Evolutionary conservation across 108 stramenopile genomes (phyloP).

Genomic region (Nannochloropsis salina): DNA sequence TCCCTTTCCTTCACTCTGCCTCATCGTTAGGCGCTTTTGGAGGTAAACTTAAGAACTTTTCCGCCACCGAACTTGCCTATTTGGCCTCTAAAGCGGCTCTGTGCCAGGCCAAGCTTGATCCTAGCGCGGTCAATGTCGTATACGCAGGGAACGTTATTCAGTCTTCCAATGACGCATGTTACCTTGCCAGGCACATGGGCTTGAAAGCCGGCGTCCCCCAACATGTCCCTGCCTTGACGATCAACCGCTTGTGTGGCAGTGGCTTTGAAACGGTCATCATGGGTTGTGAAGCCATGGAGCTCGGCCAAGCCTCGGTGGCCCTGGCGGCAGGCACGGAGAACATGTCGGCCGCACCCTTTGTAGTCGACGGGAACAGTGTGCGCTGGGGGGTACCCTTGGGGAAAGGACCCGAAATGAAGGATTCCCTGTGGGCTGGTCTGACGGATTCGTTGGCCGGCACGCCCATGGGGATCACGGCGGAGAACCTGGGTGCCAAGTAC

Average conservation of each 20-base stretch:
- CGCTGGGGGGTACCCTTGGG: conserved; percentile 76
- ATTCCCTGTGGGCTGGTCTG: conserved; percentile 60
- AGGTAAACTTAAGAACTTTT: background rate
- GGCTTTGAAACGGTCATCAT: conserved; percentile 93
- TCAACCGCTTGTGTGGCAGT: conserved; percentile 93
- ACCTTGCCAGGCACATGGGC: conserved; percentile 85
- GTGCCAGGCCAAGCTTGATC: conserved; percentile 58
- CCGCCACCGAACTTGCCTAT: conserved; percentile 51
- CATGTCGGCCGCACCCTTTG: conserved; percentile 87
- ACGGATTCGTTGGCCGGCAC: conserved; percentile 78
- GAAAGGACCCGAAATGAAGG: conserved; percentile 62
- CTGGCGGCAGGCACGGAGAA: conserved; percentile 92
- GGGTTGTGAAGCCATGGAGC: conserved; percentile 69
- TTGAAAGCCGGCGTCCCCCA: conserved; percentile 68
- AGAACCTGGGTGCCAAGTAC: conserved; percentile 88
- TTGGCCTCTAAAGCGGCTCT: conserved; percentile 62
- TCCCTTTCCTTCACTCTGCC: background rate
- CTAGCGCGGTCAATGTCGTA: conserved; percentile 66
- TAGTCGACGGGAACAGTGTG: conserved; percentile 69
- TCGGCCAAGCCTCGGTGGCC: conserved; percentile 72
- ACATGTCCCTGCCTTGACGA: conserved; percentile 75
- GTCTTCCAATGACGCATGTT: conserved; percentile 78
- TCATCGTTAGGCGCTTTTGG: background rate
- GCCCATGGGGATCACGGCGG: conserved; percentile 97
- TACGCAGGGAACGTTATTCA: conserved; percentile 96